phyloP scores from a whole-genome alignment of 495 filamentous ascomycete genomes.

The Aspergillus kassunensis region DNA sequence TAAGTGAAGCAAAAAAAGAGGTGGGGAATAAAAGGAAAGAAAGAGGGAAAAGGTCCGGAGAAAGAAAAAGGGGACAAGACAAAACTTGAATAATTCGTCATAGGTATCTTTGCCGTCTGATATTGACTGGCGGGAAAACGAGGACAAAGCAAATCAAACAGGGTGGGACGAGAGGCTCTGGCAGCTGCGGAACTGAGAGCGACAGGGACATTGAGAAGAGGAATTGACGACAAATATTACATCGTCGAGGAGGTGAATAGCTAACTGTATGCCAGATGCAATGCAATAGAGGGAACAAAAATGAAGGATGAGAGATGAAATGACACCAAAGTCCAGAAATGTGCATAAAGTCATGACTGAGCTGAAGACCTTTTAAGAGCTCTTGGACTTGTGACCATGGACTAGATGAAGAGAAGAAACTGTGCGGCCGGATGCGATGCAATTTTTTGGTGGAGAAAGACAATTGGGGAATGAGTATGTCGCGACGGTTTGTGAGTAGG shows the following conservation, averaged over 20 bases:
- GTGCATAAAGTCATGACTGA: slow-evolving; percentile 13
- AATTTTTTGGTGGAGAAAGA: slow-evolving; percentile 10
- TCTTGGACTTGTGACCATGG: neutral
- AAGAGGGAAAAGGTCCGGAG: slow-evolving; percentile 13
- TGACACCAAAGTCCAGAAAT: slow-evolving; percentile 19
- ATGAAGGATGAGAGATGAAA: slow-evolving; percentile 11
- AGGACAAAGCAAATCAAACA: slow-evolving; percentile 14
- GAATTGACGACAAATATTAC: too few relatives aligned
- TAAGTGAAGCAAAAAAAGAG: slow-evolving; percentile 8
- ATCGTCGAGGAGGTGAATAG: slow-evolving; percentile 10
- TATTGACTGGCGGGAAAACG: slow-evolving; percentile 24
- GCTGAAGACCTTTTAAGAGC: neutral
- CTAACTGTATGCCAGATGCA: slow-evolving; percentile 7
- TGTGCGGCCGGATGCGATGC: slow-evolving; percentile 15
- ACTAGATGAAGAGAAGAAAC: slow-evolving; percentile 3
- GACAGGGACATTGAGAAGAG: too few relatives aligned
- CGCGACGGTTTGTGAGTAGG: neutral
- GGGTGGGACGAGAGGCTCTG: slow-evolving; percentile 6
- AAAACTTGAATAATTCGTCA: slow-evolving; percentile 24
- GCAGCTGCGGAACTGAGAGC: slow-evolving; percentile 13
- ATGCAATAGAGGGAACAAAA: slow-evolving; percentile 15
- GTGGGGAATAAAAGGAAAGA: slow-evolving; percentile 9
- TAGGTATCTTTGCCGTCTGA: slow-evolving; percentile 40
- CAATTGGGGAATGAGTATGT: slow-evolving; percentile 14
- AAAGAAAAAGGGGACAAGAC: slow-evolving; percentile 17